phyloP scores from a whole-genome alignment of 257 asterid genomes.

The Nicotiana benthamiana region DNA sequence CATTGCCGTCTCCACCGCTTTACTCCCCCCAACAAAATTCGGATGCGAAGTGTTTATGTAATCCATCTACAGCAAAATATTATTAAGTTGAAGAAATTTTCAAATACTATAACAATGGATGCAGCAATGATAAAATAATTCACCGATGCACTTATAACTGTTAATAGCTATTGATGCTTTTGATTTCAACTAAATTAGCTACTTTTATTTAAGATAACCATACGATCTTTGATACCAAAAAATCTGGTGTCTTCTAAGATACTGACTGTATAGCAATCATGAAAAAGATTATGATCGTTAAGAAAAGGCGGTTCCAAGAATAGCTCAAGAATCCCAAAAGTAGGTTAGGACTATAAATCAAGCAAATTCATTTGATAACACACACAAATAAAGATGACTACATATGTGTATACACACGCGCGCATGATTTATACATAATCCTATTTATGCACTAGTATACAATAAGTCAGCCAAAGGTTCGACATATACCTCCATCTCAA shows the following conservation, averaged over 20 bases:
- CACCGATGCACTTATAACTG: neutral
- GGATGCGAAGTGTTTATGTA: slow-evolving; percentile 91
- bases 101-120: neutral
- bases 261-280: neutral
- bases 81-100: neutral
- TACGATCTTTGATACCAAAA: neutral
- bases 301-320: neutral
- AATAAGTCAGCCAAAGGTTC: neutral
- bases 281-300: neutral
- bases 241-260: neutral
- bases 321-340: neutral
- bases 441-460: neutral
- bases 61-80: slow-evolving; percentile 53
- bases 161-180: neutral
- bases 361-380: neutral
- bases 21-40: slow-evolving; percentile 85
- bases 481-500: slow-evolving; percentile 83
- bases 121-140: neutral
- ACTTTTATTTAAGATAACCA: neutral
- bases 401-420: neutral
- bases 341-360: neutral
- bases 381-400: neutral
- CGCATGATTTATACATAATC: neutral
- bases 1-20: slow-evolving; percentile 71
- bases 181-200: neutral